Evolutionary conservation across 495 filamentous ascomycete genomes (phyloP).

Genomic region (Cercophora scortea): DNA sequence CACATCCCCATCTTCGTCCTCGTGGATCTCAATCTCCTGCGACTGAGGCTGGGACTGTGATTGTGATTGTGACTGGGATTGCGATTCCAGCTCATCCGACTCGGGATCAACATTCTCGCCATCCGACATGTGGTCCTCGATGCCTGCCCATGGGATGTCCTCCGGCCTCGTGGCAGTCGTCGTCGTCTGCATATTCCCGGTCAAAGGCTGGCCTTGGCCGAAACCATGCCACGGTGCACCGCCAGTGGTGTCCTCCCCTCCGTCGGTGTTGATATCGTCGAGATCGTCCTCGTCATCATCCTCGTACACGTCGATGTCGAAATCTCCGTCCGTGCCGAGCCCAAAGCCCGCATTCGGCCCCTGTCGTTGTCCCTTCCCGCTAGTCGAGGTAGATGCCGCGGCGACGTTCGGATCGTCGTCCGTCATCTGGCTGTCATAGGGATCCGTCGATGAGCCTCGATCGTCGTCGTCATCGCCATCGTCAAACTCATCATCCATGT

Average conservation of each 20-base stretch:
- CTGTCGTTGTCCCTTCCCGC: no score
- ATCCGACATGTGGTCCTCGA: conserved; percentile 34
- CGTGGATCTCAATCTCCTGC: conserved; percentile 9
- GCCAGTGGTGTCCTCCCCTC: conserved; percentile 3
- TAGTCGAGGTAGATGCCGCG: no score
- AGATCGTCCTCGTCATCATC: conserved; percentile 28
- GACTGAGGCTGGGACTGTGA: no score
- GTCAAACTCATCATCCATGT: conserved; percentile 17
- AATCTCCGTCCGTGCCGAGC: conserved; percentile 6
- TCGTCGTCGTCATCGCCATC: conserved; percentile 22
- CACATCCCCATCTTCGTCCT: conserved; percentile 9
- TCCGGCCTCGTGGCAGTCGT: conserved; percentile 25
- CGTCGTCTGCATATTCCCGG: neutral
- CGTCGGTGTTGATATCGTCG: conserved; percentile 24
- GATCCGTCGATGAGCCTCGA: conserved; percentile 23
- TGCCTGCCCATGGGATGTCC: conserved; percentile 36
- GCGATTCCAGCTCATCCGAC: neutral
- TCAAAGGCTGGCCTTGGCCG: neutral
- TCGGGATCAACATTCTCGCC: conserved; percentile 34
- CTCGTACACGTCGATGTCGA: conserved; percentile 20
- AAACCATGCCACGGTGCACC: conserved; percentile 4
- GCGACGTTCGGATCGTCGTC: conserved; percentile 2
- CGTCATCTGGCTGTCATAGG: conserved; percentile 18
- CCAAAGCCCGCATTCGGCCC: no score
- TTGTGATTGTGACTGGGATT: neutral